Conservation (phyloP, 2,329 filamentous ascomycete genomes). For the Harringtonia lauricola region DNA sequence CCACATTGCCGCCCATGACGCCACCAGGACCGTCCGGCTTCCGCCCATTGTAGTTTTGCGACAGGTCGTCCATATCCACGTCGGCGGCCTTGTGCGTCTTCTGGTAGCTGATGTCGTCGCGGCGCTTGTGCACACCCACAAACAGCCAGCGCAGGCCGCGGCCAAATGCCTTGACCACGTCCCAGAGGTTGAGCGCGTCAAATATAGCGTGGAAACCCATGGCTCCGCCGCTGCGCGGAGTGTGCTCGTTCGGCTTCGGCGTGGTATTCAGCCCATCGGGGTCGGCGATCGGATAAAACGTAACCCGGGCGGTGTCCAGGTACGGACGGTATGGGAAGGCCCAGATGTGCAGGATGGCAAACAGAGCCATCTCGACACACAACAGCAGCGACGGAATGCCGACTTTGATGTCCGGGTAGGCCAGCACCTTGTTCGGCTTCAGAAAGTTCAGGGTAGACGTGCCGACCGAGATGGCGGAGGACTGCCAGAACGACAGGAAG, state of each 20-base stretch:
- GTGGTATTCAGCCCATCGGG: conserved; percentile 26
- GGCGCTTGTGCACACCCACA: conserved; percentile 54
- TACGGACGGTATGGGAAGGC: conserved; percentile 74
- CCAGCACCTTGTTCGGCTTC: conserved; percentile 47
- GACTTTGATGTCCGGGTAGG: conserved; percentile 67
- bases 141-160: conserved; percentile 73
- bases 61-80: conserved; percentile 26
- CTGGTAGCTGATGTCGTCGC: conserved; percentile 38
- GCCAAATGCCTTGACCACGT: conserved; percentile 69
- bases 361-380: conserved; percentile 77
- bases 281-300: conserved; percentile 36
- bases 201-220: conserved; percentile 53
- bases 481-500: conserved; percentile 86
- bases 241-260: conserved; percentile 30
- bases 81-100: conserved; percentile 14
- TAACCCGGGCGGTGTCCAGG: conserved; percentile 27
- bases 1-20: conserved; percentile 6
- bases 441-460: conserved; percentile 51
- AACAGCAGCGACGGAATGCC: conserved; percentile 69
- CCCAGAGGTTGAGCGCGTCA: conserved; percentile 71
- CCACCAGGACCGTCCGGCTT: neutral
- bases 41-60: conserved; percentile 1
- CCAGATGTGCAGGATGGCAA: conserved; percentile 68
- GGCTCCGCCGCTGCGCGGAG: conserved; percentile 50
- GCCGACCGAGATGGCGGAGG: conserved; percentile 35